Percentiles rank a stretch among this genome's conserved stretches.
These are phyloP conservation scores for Ascocoryne sarcoides DNA, from an alignment of 2,329 filamentous ascomycete genomes.

Conservation along the genomic window DNA sequence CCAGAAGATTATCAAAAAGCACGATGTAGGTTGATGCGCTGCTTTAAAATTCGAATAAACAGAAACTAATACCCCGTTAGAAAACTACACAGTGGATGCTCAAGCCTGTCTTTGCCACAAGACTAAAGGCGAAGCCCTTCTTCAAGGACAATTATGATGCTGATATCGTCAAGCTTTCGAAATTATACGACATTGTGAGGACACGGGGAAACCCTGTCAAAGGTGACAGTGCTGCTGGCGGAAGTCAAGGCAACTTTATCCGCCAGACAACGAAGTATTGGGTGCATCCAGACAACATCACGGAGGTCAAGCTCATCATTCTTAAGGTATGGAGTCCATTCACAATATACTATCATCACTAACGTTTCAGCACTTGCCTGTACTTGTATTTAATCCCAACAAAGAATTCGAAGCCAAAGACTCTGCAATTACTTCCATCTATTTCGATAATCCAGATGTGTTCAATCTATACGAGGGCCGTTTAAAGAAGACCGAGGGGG, in stretches of 20 bases:
- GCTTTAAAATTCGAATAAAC: neutral
- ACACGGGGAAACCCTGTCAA: conserved; percentile 88
- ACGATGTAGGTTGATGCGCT: conserved; percentile 59
- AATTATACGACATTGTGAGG: conserved; percentile 87
- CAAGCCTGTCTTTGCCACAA: conserved; percentile 88
- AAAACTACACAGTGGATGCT: conserved; percentile 94
- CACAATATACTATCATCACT: conserved; percentile 6
- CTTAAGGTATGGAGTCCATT: conserved; percentile 52
- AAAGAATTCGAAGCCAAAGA: conserved; percentile 92
- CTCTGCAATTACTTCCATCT: conserved; percentile 94
- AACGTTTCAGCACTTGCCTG: conserved; percentile 65
- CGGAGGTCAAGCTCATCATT: conserved; percentile 94
- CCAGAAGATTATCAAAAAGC: conserved; percentile 99
- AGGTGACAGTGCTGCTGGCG: conserved; percentile 86
- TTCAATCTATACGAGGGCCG: conserved; percentile 94
- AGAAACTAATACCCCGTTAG: conserved; percentile 35
- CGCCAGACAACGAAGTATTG: conserved; percentile 98
- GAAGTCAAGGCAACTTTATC: conserved; percentile 88
- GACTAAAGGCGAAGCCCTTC: conserved; percentile 92
- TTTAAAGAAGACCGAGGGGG: conserved; percentile 94
- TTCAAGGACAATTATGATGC: conserved; percentile 99
- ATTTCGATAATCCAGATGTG: conserved; percentile 89
- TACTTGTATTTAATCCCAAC: conserved; percentile 92
- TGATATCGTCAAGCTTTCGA: conserved; percentile 89
- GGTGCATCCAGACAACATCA: conserved; percentile 98